Base-by-base conservation (phyloP, 805 yeast genomes). In the Ogataea minuta region DNA sequence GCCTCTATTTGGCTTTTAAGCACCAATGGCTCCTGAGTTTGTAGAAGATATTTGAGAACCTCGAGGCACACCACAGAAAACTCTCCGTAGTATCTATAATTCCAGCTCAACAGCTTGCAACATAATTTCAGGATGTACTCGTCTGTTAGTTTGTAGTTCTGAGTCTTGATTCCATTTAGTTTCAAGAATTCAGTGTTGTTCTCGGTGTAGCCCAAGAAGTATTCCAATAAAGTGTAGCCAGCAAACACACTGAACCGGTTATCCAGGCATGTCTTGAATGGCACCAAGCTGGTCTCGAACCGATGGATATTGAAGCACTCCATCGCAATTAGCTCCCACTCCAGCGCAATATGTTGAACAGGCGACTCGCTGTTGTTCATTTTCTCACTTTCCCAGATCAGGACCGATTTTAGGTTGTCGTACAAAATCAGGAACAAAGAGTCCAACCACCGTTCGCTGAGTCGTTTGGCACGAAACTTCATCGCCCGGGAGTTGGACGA, bases 381-480 rank as follows among this genome's bases (percentile, higher is more conserved):
- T 16, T 52, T 46, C 31, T 63, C 67, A 37, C 56, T 59, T 26
- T 59, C 63, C 62, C 64, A 62, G 68, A 88, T 76, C 2, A 96
- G 83, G 54, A 86, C 90, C 3, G 87, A 79, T 54, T 83, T 74
- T 52, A 85, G 70, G 56, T 85, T 91, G 49, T 81, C 86, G 52
- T 81, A 81, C 31, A 81, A 65, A 7, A 80, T 62, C 74, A 81
- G 71, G 56, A 81, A 81, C 41, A 81, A 61, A 46, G 79, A 79
- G 59, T 81, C 88, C 46, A 81, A 65, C 88, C 88, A 81, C 50
- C 86, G 70, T 57, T 81, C 88, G 64, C 86, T 80, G 37, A 81
- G 65, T 52, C 88, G 62, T 52, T 81, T 81, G 5, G 51, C 34
- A 24, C 54, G 58, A 39, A 62, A 62, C 33, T 49, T 58, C 10